phyloP scores from a whole-genome alignment of 2,329 filamentous ascomycete species.

The Bipolaris gigantea region DNA sequence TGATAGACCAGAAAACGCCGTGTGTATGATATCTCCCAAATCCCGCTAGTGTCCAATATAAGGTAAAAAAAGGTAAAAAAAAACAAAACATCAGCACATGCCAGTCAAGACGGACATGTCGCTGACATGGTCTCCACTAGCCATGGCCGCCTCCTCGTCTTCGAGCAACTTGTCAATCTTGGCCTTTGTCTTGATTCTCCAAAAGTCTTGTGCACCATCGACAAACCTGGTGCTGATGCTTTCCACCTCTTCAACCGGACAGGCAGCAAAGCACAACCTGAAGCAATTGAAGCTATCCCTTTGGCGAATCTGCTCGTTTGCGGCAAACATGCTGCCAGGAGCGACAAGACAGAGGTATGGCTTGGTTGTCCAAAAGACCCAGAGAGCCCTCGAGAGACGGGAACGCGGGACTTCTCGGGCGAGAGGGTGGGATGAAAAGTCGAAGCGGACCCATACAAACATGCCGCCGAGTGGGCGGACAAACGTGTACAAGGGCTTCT shows the following conservation, averaged over 20 bases:
- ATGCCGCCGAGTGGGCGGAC: conserved; percentile 83
- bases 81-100: conserved; percentile 25
- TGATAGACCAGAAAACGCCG: background rate
- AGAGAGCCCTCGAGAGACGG: conserved; percentile 65
- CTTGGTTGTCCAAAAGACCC: conserved; percentile 69
- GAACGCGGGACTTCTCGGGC: conserved; percentile 58
- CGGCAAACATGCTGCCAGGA: conserved; percentile 74
- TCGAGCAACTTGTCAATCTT: conserved; percentile 66
- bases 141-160: conserved; percentile 32
- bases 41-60: background rate
- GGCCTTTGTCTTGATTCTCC: conserved; percentile 68
- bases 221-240: conserved; percentile 65
- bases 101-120: conserved; percentile 37
- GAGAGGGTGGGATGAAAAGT: conserved; percentile 74
- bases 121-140: conserved; percentile 18
- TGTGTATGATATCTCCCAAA: background rate
- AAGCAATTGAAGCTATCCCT: conserved; percentile 70
- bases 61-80: background rate
- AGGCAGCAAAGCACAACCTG: conserved; percentile 82
- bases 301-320: conserved; percentile 61
- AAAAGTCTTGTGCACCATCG: conserved; percentile 72
- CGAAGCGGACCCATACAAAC: conserved; percentile 82
- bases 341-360: conserved; percentile 70
- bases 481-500: conserved; percentile 74
- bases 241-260: conserved; percentile 70